Base-by-base conservation (phyloP, 1,139 yeast species). In the Magnusiomyces suaveolens region DNA sequence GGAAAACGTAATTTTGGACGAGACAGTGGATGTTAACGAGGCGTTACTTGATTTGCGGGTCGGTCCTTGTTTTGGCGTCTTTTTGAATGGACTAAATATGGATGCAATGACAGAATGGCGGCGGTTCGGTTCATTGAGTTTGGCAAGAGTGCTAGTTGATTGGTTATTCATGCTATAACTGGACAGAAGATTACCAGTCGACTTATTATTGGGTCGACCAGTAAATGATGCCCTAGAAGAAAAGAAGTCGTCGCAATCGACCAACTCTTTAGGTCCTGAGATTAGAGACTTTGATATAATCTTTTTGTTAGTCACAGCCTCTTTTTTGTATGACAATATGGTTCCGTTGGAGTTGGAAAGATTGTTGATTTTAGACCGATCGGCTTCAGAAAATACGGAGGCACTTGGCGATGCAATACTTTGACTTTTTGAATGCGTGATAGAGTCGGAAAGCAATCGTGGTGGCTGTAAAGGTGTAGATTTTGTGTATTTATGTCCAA, bases 251-350 rank as follows among this genome's bases (percentile, higher is more conserved):
- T 58, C 60, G 14, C 62, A 59, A 44, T 64, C 61, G n/a, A 60
- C 61, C 21, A 59, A 26, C 2, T 57, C 56, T 0, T 63, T 60
- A 0, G 67, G 67, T n/a, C 56, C 57, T 3, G 67, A 64, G 38
- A 65, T 65, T 14, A 56, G 52, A 18, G 56, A 54, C 52, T 65
- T 64, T 48, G 59, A 51, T 24, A 65, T 57, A 48, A 55, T 57
- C 38, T 46, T 46, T 26, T 29, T 29, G 23, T 29, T 29, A 18
- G 21, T 16, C 4, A 23, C 18, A 14, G 26, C 54, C 20, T 62
- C 64, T 41, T 56, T 62, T 49, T 64, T 64, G 56, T 57, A 64
- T 3, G 66, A 57, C 46, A 63, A 46, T 52, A 60, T 60, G 1
- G 60, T 18, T 26, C 48, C 44, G 25, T 16, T 29, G 23, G 36